Conservation (phyloP, 805 yeast species). For the Zygosaccharomyces siamensis region DNA sequence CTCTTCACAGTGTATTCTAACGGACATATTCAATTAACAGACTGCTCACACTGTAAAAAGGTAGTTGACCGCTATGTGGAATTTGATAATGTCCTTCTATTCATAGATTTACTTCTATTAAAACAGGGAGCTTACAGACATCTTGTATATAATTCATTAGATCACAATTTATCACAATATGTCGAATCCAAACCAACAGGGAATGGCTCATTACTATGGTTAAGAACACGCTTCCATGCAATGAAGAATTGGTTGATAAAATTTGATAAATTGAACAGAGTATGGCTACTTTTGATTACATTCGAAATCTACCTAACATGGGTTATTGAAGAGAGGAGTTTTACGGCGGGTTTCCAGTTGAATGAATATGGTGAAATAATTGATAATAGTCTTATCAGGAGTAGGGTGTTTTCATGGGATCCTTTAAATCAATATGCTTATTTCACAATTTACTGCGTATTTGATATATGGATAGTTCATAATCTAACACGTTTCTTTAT, state of each 20-base stretch:
- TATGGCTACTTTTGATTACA: constrained; percentile 58
- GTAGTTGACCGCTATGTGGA: constrained; percentile 91
- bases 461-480: constrained; percentile 44
- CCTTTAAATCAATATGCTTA: constrained; percentile 50
- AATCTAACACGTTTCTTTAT: constrained; percentile 33
- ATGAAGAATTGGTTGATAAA: constrained; percentile 20
- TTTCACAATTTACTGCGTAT: constrained; percentile 49
- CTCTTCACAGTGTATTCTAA: constrained; percentile 70
- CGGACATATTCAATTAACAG: constrained; percentile 72
- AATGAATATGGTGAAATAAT: not conserved
- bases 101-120: constrained; percentile 75
- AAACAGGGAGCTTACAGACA: constrained; percentile 89
- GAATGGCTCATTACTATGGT: not conserved
- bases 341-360: constrained; percentile 9
- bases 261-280: constrained; percentile 38
- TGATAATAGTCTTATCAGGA: constrained; percentile 23
- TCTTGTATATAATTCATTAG: constrained; percentile 66
- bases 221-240: constrained; percentile 7
- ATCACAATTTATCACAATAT: constrained; percentile 17
- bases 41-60: constrained; percentile 64
- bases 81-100: constrained; percentile 75
- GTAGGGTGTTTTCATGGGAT: constrained; percentile 32
- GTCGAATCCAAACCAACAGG: constrained; percentile 7
- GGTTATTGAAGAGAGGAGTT: constrained; percentile 78
- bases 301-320: constrained; percentile 89